These are phyloP conservation scores for Anisodus tanguticus DNA, from an alignment of 257 asterid species.

Conservation along the genomic window DNA sequence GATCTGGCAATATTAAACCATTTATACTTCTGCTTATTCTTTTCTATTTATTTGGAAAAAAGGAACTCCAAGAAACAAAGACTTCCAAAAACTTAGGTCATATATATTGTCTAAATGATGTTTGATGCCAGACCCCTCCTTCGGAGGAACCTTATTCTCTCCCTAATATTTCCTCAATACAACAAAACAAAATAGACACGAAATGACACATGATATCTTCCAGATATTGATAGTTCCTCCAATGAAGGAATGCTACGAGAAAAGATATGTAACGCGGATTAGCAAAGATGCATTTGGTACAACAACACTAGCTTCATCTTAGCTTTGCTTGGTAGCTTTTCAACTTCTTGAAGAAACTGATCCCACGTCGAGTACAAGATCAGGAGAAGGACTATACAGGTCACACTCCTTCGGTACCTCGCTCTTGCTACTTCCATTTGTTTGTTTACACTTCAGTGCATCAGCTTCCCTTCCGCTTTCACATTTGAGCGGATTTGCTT, in stretches of 20 bases:
- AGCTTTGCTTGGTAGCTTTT: slow-evolving; percentile 24
- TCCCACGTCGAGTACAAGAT: slow-evolving; percentile 36
- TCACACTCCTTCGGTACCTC: slow-evolving; percentile 37
- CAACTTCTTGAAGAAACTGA: slow-evolving; percentile 31
- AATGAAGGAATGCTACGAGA: neutral
- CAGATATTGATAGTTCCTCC: slow-evolving; percentile 22
- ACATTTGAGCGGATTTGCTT: slow-evolving; percentile 29
- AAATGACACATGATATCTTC: slow-evolving; percentile 14
- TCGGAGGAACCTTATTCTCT: slow-evolving; percentile 16
- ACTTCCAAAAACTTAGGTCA: neutral
- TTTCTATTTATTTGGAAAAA: too few species aligned
- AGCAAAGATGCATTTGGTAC: slow-evolving; percentile 4
- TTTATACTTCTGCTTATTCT: too few species aligned
- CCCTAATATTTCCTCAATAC: slow-evolving; percentile 24
- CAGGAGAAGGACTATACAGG: slow-evolving; percentile 46
- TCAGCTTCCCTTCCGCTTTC: slow-evolving; percentile 36
- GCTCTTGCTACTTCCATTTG: slow-evolving; percentile 38
- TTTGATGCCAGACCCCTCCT: slow-evolving; percentile 10
- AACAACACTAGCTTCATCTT: slow-evolving; percentile 30
- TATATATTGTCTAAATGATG: slow-evolving; percentile 22
- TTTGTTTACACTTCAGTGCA: slow-evolving; percentile 1
- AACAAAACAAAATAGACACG: neutral
- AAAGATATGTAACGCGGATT: neutral
- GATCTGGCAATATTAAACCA: too few species aligned
- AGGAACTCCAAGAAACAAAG: neutral